Evolutionary conservation across 345 rosid species (phyloP), one percentile per base, ranked within the genome.

Genomic region (Sonneratia alba): DNA sequence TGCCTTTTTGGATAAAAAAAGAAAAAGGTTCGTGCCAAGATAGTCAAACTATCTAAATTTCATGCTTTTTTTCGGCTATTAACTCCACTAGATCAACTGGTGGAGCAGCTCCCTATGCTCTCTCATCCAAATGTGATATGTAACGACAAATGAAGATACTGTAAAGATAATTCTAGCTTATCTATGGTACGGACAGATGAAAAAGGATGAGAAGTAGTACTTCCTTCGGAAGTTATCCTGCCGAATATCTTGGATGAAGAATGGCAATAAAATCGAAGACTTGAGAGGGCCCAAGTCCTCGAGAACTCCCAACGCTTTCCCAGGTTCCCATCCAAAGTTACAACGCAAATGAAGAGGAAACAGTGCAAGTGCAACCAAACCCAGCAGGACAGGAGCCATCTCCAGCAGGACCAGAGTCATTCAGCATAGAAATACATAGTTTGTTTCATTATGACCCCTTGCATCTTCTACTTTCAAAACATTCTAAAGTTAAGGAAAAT

Each of bases 221-320:
- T 83, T 83, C 68, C 61, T 81, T 32, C 69, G 37, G 43, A 78
- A 70, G 67, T 79, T 83, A 34, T 75, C 86, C 4, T 79, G 86
- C 42, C 80, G 84, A 45, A 79, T 83, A 74, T 79, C 84, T 1
- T 77, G 82, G 73, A 81, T 83, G 77, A 83, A 79, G 63, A 49
- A 62, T 18, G 74, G 79, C 49, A 71, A 77, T 66, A 56, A 21
- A 40, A 66, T 83, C 53, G 70, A 78, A 56, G 74, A 70, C 48
- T 24, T 81, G 47, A 75, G 86, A 75, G 86, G 81, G 67, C 81
- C 81, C 36, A 72, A 69, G 68, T 1, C 63, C n/a, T 43, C 69
- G 0, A 7, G 36, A 59, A 24, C 34, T 22, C 3, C 3, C 10
- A 1, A 7, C 4, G 6, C 64, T 1, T 59, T 34, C 32, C 36